Conservation (phyloP, 2,329 filamentous ascomycete species). For the Hirsutella thompsonii region DNA sequence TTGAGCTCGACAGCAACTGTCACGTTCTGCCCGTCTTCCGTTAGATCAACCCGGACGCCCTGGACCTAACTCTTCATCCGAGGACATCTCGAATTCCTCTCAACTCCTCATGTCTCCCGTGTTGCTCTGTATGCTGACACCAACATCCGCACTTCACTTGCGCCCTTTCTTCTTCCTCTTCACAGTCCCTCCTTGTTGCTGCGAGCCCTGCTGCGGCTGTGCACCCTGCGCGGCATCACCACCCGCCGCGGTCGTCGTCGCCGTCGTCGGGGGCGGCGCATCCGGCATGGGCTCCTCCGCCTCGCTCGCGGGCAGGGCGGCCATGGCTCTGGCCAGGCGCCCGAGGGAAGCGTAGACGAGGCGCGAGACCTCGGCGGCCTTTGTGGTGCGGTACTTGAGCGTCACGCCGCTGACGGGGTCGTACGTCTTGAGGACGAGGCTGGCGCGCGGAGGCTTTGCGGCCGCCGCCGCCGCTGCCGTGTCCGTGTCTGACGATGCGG, state of each 20-base stretch:
- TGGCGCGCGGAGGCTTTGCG: constrained; percentile 45
- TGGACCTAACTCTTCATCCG: too few species aligned
- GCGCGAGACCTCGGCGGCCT: constrained; percentile 78
- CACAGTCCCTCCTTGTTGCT: constrained; percentile 22
- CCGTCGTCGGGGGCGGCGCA: constrained; percentile 12
- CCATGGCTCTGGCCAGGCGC: constrained; percentile 57
- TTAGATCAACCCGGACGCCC: too few species aligned
- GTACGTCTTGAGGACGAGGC: constrained; percentile 78
- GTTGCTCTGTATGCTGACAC: too few species aligned
- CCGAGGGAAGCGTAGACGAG: constrained; percentile 63
- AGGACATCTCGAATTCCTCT: too few species aligned
- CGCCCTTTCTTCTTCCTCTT: constrained; percentile 65
- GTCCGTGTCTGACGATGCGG: constrained; percentile 10
- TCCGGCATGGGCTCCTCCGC: constrained; percentile 30
- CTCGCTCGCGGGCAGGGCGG: constrained; percentile 32
- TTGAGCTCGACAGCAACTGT: too few species aligned
- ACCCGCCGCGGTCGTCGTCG: neutral
- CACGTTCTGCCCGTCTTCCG: too few species aligned
- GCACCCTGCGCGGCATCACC: constrained; percentile 15
- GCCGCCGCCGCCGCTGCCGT: constrained; percentile 15
- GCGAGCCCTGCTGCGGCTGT: constrained; percentile 13
- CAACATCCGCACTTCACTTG: too few species aligned
- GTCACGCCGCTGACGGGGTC: constrained; percentile 70
- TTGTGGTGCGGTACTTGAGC: constrained; percentile 84
- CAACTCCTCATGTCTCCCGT: too few species aligned